Evolutionary conservation across 768 basidiomycete genomes (phyloP).

Genomic region (Amanita pseudoporphyria): DNA sequence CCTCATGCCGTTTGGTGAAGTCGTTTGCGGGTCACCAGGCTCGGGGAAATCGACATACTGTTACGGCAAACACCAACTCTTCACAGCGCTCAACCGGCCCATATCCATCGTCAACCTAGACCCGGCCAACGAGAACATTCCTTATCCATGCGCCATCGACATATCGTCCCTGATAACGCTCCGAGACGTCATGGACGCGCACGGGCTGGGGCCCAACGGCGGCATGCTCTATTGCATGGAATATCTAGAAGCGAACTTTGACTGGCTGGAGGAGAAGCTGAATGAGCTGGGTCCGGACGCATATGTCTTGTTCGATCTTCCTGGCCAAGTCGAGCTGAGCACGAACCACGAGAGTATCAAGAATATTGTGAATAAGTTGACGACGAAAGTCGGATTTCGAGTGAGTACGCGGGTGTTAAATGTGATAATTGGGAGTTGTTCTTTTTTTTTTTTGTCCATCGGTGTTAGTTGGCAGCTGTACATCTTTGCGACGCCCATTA

Average conservation of each 20-base stretch:
- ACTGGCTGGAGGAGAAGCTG: slow-evolving; percentile 71
- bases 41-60: slow-evolving; percentile 87
- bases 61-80: slow-evolving; percentile 81
- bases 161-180: slow-evolving; percentile 82
- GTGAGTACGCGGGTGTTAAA: slow-evolving; percentile 42
- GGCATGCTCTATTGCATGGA: slow-evolving; percentile 96
- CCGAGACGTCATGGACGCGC: slow-evolving; percentile 75
- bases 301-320: slow-evolving; percentile 91
- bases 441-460: background rate
- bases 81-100: slow-evolving; percentile 77
- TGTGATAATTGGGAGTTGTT: background rate
- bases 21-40: slow-evolving; percentile 80
- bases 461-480: slow-evolving; percentile 75
- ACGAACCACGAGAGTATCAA: slow-evolving; percentile 92
- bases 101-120: slow-evolving; percentile 92
- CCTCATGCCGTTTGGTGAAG: slow-evolving; percentile 78
- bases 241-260: slow-evolving; percentile 90
- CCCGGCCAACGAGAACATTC: slow-evolving; percentile 83
- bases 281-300: slow-evolving; percentile 58
- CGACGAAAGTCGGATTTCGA: slow-evolving; percentile 72
- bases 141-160: slow-evolving; percentile 87
- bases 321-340: slow-evolving; percentile 95
- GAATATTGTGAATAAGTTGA: slow-evolving; percentile 60
- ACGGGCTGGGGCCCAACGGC: slow-evolving; percentile 89
- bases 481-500: slow-evolving; percentile 97